Base-by-base conservation (phyloP, 192 early-diverging fungal genomes). In the Gonapodya prolifera region DNA sequence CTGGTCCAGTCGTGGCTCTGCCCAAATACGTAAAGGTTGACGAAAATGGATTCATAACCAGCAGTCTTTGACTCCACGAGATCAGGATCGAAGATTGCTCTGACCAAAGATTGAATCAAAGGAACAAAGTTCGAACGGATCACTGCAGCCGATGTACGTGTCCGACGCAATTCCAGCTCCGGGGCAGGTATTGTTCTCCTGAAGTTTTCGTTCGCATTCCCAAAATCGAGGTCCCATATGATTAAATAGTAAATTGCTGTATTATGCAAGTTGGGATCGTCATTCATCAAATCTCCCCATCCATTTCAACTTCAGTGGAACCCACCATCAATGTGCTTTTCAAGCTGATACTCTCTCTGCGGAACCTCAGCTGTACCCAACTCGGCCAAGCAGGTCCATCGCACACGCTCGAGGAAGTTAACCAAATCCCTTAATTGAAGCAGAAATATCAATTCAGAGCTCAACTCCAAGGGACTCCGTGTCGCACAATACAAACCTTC, bases 321-420 rank as follows among this genome's bases (percentile, higher is more conserved):
- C 45, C 23, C 45, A 61, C 45, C 45, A 32, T 82, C 81, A 69
- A 85, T 83, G 78, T 85, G 82, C 61, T 75, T 78, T 78, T 85
- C 84, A 33, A 85, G 83, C 35, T 87, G 84, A 69, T 85, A 85
- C 75, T 85, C 84, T 77, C 83, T 84, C 34, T 85, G 83, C 1
- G 80, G 83, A 13, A 81, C 45, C 74, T 85, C 84, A 1, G 83
- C 79, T 0, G 76, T 77, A 2, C 82, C 84, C 45, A 85, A 81
- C 75, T 85, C 84, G 18, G 82, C 84, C 18, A 86, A 33, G 0
- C 83, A 75, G 28, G 77, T 83, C 84, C 84, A 85, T 34, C 84
- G 84, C 34, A 85, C 77, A n/a, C 80, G 32, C n/a, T 78, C 33
- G 1, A 85, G 70, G 28, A 77, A 77, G 36, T 84, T 81, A 76